Conservation (phyloP, 441 rosid species). For the Breynia disticha region DNA sequence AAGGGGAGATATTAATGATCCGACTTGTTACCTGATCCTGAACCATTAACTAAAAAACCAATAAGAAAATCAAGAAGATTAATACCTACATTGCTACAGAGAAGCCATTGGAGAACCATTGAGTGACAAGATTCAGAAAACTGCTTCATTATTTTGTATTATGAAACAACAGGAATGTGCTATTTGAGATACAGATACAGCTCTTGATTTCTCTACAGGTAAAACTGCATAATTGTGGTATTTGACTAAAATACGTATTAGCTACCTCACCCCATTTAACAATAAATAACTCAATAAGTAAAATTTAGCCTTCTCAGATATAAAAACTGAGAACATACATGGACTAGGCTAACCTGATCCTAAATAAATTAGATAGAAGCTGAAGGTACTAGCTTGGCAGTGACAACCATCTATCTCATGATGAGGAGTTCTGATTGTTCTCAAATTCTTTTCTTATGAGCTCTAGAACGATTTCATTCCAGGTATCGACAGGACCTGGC, state of each 20-base stretch:
- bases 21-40: too few relatives aligned
- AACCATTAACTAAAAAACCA: not conserved
- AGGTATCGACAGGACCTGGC: constrained; percentile 90
- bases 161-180: too few relatives aligned
- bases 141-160: not conserved
- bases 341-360: constrained; percentile 12
- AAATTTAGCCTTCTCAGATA: not conserved
- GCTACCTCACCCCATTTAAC: too few relatives aligned
- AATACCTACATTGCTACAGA: too few relatives aligned
- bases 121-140: too few relatives aligned
- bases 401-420: constrained; percentile 14
- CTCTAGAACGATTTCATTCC: constrained; percentile 73
- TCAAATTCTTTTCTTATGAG: constrained; percentile 56
- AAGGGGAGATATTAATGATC: too few relatives aligned
- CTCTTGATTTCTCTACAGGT: constrained; percentile 4
- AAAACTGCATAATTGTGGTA: not conserved
- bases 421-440: constrained; percentile 17
- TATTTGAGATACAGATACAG: not conserved
- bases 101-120: not conserved
- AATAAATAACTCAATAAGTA: too few relatives aligned
- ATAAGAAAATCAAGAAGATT: too few relatives aligned
- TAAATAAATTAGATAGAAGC: constrained; percentile 9
- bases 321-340: not conserved
- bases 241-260: too few relatives aligned
- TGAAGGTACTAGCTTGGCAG: not conserved